These are phyloP conservation scores for Berkeleyomyces basicola DNA, from an alignment of 2,329 filamentous ascomycete genomes.

Conservation along the genomic window DNA sequence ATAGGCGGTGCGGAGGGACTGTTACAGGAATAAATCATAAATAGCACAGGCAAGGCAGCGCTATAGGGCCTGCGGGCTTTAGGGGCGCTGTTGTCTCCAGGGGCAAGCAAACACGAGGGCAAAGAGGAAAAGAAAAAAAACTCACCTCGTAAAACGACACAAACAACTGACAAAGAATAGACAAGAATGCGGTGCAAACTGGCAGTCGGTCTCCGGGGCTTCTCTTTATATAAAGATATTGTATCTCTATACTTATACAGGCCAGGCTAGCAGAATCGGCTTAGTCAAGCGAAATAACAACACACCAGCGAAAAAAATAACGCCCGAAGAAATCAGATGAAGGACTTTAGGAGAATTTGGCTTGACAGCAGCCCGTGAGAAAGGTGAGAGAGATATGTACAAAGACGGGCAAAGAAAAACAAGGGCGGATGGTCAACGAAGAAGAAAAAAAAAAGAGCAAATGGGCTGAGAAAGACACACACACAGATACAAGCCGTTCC, in stretches of 20 bases:
- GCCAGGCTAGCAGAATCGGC: too few species aligned
- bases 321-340: conserved; percentile 18
- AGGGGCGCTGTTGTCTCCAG: not conserved
- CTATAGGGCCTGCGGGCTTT: too few species aligned
- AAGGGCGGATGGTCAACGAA: not conserved
- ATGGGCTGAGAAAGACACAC: not conserved
- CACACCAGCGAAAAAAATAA: not conserved
- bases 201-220: not conserved
- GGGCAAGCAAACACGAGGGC: conserved; percentile 14
- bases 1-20: too few species aligned
- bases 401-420: not conserved
- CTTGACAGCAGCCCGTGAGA: conserved; percentile 3
- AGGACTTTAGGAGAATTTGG: not conserved
- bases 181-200: conserved; percentile 3
- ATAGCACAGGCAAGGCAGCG: conserved; percentile 13
- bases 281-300: not conserved
- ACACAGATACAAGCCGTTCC: too few species aligned
- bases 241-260: too few species aligned
- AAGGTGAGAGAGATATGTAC: not conserved
- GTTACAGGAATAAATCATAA: not conserved
- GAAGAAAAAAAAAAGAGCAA: too few species aligned
- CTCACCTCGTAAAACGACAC: conserved; percentile 8
- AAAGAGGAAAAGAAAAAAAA: conserved; percentile 13
- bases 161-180: not conserved
- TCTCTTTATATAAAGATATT: not conserved